phyloP scores from a whole-genome alignment of 208 protist species.

The Trypanosoma conorhini region DNA sequence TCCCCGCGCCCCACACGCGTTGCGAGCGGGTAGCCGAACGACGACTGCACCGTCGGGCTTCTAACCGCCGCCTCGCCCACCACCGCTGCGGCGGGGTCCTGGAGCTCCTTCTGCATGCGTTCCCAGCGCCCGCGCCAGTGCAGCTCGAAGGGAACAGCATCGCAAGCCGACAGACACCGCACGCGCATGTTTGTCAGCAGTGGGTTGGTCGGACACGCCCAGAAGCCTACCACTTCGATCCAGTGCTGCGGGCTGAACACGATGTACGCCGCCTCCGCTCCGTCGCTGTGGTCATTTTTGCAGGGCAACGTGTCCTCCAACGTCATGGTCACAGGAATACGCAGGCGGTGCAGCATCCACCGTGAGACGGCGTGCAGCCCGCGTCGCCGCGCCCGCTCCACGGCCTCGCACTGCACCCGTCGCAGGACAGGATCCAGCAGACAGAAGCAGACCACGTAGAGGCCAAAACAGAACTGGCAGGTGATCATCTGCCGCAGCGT shows the following conservation, averaged over 20 bases:
- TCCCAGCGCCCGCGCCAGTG: slow-evolving; percentile 16
- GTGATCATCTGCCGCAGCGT: slow-evolving; percentile 34
- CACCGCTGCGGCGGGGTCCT: not conserved
- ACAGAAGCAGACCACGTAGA: slow-evolving; percentile 60
- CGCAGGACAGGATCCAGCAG: slow-evolving; percentile 24
- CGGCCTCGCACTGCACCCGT: not conserved
- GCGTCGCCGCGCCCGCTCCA: slow-evolving; percentile 18
- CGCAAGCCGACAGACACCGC: not conserved
- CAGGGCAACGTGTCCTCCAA: slow-evolving; percentile 3
- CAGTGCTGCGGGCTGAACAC: slow-evolving; percentile 63
- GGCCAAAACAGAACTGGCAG: slow-evolving; percentile 37
- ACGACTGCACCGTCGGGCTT: not conserved
- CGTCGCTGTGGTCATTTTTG: not conserved
- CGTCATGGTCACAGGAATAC: slow-evolving; percentile 47
- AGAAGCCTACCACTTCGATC: slow-evolving; percentile 83
- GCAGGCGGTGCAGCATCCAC: slow-evolving; percentile 38
- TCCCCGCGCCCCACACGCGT: not conserved
- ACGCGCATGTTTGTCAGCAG: slow-evolving; percentile 31
- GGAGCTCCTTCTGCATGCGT: not conserved
- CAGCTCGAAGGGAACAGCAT: slow-evolving; percentile 15
- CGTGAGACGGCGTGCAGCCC: slow-evolving; percentile 38
- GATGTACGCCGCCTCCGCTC: slow-evolving; percentile 19
- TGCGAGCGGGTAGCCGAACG: slow-evolving; percentile 34
- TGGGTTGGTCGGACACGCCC: slow-evolving; percentile 71
- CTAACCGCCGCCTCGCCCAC: not conserved